Percentiles rank a stretch among this genome's conserved stretches.
These are phyloP conservation scores for Sanguinoderma infundibulare DNA, from an alignment of 1,284 basidiomycete species.

Conservation along the genomic window DNA sequence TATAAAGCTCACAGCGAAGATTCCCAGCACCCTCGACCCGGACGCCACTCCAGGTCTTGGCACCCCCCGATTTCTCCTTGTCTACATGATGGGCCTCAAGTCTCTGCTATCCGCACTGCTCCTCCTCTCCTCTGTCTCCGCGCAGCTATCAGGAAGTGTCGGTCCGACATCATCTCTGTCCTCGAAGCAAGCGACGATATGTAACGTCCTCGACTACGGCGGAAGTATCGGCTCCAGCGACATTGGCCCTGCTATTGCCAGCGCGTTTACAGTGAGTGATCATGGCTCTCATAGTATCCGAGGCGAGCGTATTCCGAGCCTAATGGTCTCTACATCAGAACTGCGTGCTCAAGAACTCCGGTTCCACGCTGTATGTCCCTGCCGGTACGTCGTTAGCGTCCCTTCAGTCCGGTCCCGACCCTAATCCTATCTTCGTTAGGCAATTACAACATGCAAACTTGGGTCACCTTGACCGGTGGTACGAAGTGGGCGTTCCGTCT, in stretches of 20 bases:
- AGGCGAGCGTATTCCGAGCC: not conserved
- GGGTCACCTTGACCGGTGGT: conserved; percentile 35
- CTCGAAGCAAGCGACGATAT: conserved; percentile 30
- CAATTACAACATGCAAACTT: conserved; percentile 38
- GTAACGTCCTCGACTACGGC: conserved; percentile 39
- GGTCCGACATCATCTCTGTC: conserved; percentile 35
- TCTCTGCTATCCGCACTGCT: conserved; percentile 18
- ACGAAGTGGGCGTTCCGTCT: conserved; percentile 40
- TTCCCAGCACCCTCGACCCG: too few relatives aligned
- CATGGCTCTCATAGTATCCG: not conserved
- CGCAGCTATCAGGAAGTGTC: conserved; percentile 36
- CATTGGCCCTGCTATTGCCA: conserved; percentile 40
- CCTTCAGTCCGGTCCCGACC: too few relatives aligned
- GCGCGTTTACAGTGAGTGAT: conserved; percentile 32
- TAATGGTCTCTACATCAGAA: conserved; percentile 12
- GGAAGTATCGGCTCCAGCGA: conserved; percentile 37
- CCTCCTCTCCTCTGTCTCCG: conserved; percentile 17
- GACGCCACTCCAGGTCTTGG: too few relatives aligned
- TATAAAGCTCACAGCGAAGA: too few relatives aligned
- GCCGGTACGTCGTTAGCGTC: conserved; percentile 17
- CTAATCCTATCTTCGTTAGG: conserved; percentile 12
- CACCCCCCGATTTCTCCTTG: not conserved
- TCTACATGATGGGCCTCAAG: conserved; percentile 17
- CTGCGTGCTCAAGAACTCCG: conserved; percentile 35
- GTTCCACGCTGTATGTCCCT: conserved; percentile 37